phyloP scores from a whole-genome alignment of 208 protist species.

The Trypanosoma grayi region DNA sequence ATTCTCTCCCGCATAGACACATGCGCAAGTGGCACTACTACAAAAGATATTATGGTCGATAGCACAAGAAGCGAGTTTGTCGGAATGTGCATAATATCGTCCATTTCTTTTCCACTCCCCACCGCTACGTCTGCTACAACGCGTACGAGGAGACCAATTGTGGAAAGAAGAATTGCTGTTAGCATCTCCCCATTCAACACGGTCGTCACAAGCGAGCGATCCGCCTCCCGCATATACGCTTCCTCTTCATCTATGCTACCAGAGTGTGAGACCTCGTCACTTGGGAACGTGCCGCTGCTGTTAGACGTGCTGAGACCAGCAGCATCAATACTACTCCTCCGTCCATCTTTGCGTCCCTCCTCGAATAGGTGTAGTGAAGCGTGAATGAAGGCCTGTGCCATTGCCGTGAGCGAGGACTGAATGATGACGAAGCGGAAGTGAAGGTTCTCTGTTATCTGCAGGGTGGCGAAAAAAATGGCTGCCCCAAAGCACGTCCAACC shows the following conservation, averaged over 20 bases:
- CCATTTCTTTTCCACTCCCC: constrained; percentile 11
- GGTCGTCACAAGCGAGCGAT: constrained; percentile 20
- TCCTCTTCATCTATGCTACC: constrained; percentile 5
- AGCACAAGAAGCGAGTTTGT: constrained; percentile 26
- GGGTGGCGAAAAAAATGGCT: constrained; percentile 56
- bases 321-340: no score
- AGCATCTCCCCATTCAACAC: constrained; percentile 73
- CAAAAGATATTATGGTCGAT: constrained; percentile 37
- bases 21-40: constrained; percentile 52
- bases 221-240: neutral
- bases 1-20: constrained; percentile 55
- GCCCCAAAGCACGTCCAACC: constrained; percentile 62
- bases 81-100: constrained; percentile 17
- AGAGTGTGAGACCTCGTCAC: neutral
- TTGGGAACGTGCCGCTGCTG: neutral
- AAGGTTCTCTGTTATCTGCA: constrained; percentile 45
- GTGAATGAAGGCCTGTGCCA: constrained; percentile 73
- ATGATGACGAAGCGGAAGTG: constrained; percentile 49
- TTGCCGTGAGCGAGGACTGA: constrained; percentile 29
- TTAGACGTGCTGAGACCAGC: no score
- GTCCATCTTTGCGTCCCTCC: constrained; percentile 16
- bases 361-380: constrained; percentile 59
- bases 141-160: constrained; percentile 51
- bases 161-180: constrained; percentile 43
- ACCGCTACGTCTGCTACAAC: constrained; percentile 40